Evolutionary conservation across 139 green algal species (phyloP).

Genomic region (Micractinium sp.): DNA sequence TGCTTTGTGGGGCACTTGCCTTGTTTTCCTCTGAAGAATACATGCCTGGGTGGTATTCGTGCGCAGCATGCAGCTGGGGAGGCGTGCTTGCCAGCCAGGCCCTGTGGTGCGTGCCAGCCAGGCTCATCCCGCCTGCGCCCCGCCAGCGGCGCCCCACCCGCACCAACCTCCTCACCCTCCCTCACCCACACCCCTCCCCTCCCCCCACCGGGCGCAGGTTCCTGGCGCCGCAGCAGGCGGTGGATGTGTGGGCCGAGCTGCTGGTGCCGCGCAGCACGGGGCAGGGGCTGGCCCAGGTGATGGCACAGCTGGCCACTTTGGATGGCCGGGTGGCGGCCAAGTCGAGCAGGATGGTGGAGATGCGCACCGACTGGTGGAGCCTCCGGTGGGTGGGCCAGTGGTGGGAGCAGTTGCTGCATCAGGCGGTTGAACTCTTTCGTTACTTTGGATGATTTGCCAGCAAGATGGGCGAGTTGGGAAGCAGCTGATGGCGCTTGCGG

Average conservation of each 20-base stretch:
- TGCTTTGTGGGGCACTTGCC: no score
- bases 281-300: constrained; percentile 36
- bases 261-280: constrained; percentile 14
- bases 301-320: constrained; percentile 40
- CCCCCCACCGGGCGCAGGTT: constrained; percentile 17
- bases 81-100: not conserved
- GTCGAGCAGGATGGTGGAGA: constrained; percentile 38
- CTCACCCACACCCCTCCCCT: not conserved
- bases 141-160: not conserved
- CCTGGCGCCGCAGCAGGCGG: constrained; percentile 39
- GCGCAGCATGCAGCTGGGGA: no score
- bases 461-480: no score
- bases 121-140: not conserved
- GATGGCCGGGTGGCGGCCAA: constrained; percentile 28
- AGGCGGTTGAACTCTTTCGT: no score
- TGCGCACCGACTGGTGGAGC: constrained; percentile 18
- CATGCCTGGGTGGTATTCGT: no score
- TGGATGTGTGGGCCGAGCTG: constrained; percentile 62
- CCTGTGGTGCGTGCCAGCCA: not conserved
- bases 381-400: not conserved
- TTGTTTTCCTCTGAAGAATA: no score
- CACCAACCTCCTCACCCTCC: not conserved
- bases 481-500: no score
- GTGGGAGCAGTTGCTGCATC: not conserved
- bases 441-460: no score